Evolutionary conservation across 768 basidiomycete species (phyloP).

Genomic region (Boletus vinaceobasis): DNA sequence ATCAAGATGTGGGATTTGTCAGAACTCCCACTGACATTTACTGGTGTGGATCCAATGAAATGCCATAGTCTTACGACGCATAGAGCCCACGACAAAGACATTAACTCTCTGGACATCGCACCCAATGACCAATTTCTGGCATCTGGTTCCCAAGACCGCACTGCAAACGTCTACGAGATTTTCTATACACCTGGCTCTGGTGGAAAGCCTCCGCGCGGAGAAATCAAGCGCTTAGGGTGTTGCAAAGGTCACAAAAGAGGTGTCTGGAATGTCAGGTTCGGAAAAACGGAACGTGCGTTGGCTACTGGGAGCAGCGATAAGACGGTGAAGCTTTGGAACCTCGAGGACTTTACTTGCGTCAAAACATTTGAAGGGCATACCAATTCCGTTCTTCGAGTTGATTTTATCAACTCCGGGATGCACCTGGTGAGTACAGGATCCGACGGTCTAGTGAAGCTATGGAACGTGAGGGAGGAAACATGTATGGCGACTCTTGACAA

Average conservation of each 20-base stretch:
- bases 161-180: conserved; percentile 86
- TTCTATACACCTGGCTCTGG: conserved; percentile 45
- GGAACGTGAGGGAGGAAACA: conserved; percentile 88
- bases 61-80: conserved; percentile 80
- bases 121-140: conserved; percentile 86
- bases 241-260: conserved; percentile 97
- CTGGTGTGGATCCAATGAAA: conserved; percentile 35
- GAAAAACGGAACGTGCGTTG: conserved; percentile 74
- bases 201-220: conserved; percentile 53
- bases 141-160: conserved; percentile 94
- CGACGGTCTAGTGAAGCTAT: conserved; percentile 94
- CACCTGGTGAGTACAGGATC: conserved; percentile 90
- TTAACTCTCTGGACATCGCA: conserved; percentile 91
- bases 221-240: conserved; percentile 73
- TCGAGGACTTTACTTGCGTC: conserved; percentile 91
- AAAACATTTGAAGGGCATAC: conserved; percentile 98
- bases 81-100: conserved; percentile 97
- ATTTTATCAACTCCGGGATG: conserved; percentile 78
- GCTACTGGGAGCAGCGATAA: conserved; percentile 96
- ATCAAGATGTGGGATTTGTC: conserved; percentile 99
- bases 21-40: conserved; percentile 36
- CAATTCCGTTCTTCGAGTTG: conserved; percentile 91
- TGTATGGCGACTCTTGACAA: conserved; percentile 90
- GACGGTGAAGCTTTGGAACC: conserved; percentile 89
- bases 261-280: conserved; percentile 92